phyloP scores from a whole-genome alignment of 1,284 basidiomycete species.

The Trametes pubescens region DNA sequence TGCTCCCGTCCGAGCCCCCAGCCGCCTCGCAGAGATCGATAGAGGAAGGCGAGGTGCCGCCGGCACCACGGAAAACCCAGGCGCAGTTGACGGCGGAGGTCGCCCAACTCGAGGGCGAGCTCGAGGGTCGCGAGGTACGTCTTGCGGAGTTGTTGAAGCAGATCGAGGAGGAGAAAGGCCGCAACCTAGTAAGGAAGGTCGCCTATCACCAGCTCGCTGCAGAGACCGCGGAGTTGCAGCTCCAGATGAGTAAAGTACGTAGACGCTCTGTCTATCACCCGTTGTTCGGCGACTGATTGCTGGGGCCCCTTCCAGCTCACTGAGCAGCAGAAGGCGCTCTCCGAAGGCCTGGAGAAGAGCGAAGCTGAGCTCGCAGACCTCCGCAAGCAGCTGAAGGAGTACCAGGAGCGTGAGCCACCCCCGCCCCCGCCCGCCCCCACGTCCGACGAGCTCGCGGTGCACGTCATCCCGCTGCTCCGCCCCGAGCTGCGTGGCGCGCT shows the following conservation, averaged over 20 bases:
- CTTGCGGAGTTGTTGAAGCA: conserved; percentile 5
- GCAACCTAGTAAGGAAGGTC: conserved; percentile 14
- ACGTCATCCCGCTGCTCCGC: conserved; percentile 14
- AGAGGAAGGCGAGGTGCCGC: conserved; percentile 28
- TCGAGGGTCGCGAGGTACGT: conserved; percentile 8
- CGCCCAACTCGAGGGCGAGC: conserved; percentile 10
- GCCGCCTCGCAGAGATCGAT: background rate
- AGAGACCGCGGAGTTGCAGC: conserved; percentile 17
- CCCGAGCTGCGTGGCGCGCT: conserved; percentile 17
- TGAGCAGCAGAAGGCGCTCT: background rate
- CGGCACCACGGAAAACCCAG: conserved; percentile 12
- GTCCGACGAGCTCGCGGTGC: conserved; percentile 25
- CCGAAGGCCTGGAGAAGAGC: background rate
- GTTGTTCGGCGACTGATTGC: background rate
- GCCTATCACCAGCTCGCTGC: conserved; percentile 24
- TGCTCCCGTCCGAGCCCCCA: background rate
- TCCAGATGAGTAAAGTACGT: conserved; percentile 17
- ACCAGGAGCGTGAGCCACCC: conserved; percentile 8
- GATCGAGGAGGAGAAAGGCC: conserved; percentile 16
- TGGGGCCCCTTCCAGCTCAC: conserved; percentile 9
- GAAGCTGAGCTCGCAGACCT: conserved; percentile 18
- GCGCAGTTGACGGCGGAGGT: conserved; percentile 24
- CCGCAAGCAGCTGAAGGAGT: conserved; percentile 6
- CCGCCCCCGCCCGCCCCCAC: conserved; percentile 25
- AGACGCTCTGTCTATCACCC: background rate